A percentile compares a stretch with the other conserved stretches of the same genome.
Conservation (phyloP, 345 rosid species). For the Ceriops tagal region DNA sequence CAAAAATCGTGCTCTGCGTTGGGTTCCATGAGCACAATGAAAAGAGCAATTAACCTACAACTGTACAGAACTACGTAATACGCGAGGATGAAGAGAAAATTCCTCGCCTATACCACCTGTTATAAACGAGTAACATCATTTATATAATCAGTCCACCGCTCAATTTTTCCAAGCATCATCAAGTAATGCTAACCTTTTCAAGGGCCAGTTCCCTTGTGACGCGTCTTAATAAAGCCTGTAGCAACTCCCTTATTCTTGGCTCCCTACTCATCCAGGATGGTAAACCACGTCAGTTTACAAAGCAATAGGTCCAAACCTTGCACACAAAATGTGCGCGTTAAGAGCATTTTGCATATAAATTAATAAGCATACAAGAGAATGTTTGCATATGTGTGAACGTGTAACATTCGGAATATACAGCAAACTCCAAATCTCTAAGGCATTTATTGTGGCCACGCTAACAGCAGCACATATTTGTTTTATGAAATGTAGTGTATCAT, state of each 20-base stretch:
- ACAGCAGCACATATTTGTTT: no score
- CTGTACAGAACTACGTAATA: constrained; percentile 12
- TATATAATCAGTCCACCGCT: background rate
- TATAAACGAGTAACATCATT: background rate
- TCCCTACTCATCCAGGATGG: constrained; percentile 59
- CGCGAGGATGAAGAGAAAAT: constrained; percentile 9
- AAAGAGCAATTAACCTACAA: background rate
- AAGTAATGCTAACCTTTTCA: constrained; percentile 34
- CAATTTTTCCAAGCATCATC: background rate
- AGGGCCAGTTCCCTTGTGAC: constrained; percentile 62
- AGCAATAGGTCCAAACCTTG: background rate
- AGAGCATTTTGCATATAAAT: no score
- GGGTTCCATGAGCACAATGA: no score
- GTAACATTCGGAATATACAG: no score
- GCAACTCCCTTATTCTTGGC: constrained; percentile 66
- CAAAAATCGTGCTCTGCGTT: no score
- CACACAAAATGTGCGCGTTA: background rate
- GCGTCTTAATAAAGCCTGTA: constrained; percentile 64
- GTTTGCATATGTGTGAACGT: no score
- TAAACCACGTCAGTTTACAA: background rate
- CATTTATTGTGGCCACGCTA: no score
- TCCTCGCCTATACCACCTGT: constrained; percentile 9
- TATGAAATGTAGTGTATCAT: no score
- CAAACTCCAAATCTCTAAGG: no score
- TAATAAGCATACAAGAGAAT: no score